Evolutionary conservation across 305 asterid species (phyloP).

Genomic region (Euphrasia arctica): DNA sequence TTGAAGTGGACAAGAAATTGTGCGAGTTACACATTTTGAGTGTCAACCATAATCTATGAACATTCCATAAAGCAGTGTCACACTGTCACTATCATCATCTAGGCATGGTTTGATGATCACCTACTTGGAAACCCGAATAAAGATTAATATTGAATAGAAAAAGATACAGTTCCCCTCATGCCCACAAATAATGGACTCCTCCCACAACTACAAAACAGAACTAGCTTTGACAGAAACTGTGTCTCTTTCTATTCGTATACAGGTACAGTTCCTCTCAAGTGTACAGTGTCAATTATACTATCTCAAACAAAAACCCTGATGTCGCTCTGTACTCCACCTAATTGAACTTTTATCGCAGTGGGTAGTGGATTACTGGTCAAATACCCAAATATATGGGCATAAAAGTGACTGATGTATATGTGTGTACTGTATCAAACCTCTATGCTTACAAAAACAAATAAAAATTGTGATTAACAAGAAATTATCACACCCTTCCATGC

Average conservation of each 20-base stretch:
- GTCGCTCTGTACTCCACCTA: not conserved
- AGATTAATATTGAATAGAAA: not conserved
- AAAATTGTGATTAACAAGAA: constrained; percentile 12
- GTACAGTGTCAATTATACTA: not conserved
- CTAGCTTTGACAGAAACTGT: not conserved
- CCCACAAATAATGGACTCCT: not conserved
- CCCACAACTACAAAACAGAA: not conserved
- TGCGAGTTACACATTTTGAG: too few relatives aligned
- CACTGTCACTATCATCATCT: not conserved
- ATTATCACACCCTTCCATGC: not conserved
- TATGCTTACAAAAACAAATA: not conserved
- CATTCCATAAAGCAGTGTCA: not conserved
- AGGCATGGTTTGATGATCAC: not conserved
- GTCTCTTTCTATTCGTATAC: too few relatives aligned
- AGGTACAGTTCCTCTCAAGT: too few relatives aligned
- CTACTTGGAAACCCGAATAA: not conserved
- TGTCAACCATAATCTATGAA: not conserved
- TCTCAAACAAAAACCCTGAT: not conserved
- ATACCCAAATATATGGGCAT: too few relatives aligned
- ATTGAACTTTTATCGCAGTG: too few relatives aligned
- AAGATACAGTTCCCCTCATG: not conserved
- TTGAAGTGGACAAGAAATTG: too few relatives aligned
- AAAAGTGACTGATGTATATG: too few relatives aligned
- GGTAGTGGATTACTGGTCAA: too few relatives aligned
- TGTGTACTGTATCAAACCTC: too few relatives aligned